These are phyloP conservation scores for Tetragonia tetragonoides DNA, from an alignment of 148 eudicot genomes.

Conservation along the genomic window DNA sequence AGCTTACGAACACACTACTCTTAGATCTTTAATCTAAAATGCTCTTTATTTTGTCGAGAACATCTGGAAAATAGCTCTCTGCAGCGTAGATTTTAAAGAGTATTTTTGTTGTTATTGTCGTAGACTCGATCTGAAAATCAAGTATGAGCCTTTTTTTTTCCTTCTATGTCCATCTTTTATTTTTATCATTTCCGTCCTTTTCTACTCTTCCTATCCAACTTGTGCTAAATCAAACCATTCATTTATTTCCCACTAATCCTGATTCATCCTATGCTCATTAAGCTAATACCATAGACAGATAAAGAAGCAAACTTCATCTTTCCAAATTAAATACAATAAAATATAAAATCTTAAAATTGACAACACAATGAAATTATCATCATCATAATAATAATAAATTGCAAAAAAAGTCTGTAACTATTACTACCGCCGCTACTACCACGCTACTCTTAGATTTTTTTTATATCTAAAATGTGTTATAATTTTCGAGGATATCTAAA, in stretches of 20 bases:
- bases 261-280: neutral
- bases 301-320: slow-evolving; percentile 5
- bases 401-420: too few relatives aligned
- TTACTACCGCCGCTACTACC: too few relatives aligned
- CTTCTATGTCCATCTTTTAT: neutral
- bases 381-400: too few relatives aligned
- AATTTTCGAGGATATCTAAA: too few relatives aligned
- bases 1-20: too few relatives aligned
- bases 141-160: neutral
- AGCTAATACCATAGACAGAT: neutral
- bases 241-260: neutral
- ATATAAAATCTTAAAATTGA: neutral
- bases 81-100: too few relatives aligned
- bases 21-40: too few relatives aligned
- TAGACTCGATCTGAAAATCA: neutral
- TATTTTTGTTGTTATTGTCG: too few relatives aligned
- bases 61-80: too few relatives aligned
- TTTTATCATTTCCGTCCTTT: neutral
- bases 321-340: neutral
- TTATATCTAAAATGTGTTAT: too few relatives aligned
- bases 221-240: neutral
- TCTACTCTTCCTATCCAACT: neutral
- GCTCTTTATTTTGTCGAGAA: too few relatives aligned
- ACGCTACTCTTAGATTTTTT: too few relatives aligned
- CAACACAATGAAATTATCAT: neutral